Conservation (phyloP, 1,284 basidiomycete genomes). For the Malassezia dermatis region DNA sequence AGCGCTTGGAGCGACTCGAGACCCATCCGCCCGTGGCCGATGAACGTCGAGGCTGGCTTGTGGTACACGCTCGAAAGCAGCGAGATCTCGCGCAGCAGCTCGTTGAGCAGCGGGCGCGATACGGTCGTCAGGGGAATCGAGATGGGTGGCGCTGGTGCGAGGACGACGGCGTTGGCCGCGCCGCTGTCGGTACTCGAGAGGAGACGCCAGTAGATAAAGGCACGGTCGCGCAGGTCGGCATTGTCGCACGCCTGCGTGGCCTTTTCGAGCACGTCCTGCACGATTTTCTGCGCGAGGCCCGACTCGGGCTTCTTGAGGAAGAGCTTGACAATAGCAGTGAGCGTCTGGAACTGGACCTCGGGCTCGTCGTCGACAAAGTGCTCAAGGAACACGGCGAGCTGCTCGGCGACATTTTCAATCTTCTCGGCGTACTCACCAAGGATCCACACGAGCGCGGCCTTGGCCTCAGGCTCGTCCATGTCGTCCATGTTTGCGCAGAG, state of each 20-base stretch:
- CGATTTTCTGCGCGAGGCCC: constrained; percentile 63
- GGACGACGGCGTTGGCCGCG: constrained; percentile 81
- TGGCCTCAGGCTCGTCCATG: constrained; percentile 93
- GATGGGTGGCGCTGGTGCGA: constrained; percentile 83
- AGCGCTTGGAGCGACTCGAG: constrained; percentile 23
- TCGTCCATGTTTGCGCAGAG: constrained; percentile 90
- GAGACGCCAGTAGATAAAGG: constrained; percentile 92
- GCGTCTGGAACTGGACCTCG: constrained; percentile 84
- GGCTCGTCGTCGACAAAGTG: constrained; percentile 87
- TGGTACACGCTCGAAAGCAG: constrained; percentile 85
- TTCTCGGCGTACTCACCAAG: constrained; percentile 94
- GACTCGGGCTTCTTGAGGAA: constrained; percentile 88
- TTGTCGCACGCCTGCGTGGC: constrained; percentile 96
- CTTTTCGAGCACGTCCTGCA: constrained; percentile 78
- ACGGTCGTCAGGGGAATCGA: constrained; percentile 82
- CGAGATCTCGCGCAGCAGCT: constrained; percentile 60
- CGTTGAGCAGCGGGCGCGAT: constrained; percentile 77
- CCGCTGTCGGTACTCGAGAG: constrained; percentile 75
- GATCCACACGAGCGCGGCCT: constrained; percentile 96
- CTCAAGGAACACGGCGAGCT: constrained; percentile 79
- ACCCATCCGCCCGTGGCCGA: constrained; percentile 48
- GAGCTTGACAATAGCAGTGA: constrained; percentile 92
- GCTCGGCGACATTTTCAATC: constrained; percentile 89
- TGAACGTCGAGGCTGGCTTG: constrained; percentile 62
- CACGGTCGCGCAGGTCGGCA: constrained; percentile 88